These are phyloP conservation scores for Malus sylvestris DNA, from an alignment of 306 rosid species.

Conservation along the genomic window DNA sequence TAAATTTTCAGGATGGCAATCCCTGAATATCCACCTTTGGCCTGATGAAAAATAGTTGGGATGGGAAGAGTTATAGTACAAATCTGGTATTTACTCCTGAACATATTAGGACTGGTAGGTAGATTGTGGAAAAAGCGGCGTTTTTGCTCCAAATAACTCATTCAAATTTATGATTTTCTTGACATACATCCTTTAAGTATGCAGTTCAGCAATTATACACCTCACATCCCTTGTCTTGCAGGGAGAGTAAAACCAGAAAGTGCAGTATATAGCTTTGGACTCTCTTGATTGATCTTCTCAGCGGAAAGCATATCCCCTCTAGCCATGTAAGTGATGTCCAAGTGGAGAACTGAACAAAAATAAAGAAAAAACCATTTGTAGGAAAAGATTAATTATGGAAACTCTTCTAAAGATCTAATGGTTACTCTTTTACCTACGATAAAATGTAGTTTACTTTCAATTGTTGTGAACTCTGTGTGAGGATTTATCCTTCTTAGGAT, in stretches of 20 bases:
- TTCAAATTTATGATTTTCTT: background rate
- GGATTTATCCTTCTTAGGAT: slow-evolving; percentile 1
- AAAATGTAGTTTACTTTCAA: background rate
- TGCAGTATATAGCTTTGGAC: slow-evolving; percentile 65
- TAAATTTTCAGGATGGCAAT: background rate
- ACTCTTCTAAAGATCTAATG: background rate
- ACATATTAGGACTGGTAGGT: slow-evolving; percentile 69
- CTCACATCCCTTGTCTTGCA: slow-evolving; percentile 6
- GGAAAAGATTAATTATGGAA: background rate
- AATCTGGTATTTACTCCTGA: slow-evolving; percentile 53
- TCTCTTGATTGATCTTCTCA: slow-evolving; percentile 78
- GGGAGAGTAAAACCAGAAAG: slow-evolving; percentile 78
- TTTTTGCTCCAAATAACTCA: background rate
- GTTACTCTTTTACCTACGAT: background rate
- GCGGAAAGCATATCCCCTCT: slow-evolving; percentile 71
- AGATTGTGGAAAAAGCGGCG: slow-evolving; percentile 38
- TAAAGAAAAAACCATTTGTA: background rate
- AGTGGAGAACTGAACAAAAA: background rate
- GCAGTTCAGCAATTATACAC: background rate
- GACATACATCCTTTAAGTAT: background rate
- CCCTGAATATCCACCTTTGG: background rate
- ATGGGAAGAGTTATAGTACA: background rate
- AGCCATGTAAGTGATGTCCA: slow-evolving; percentile 49
- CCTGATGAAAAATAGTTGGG: background rate
- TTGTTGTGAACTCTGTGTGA: background rate